Base-by-base conservation (phyloP, 768 basidiomycete genomes). In the Royoungia palumana region DNA sequence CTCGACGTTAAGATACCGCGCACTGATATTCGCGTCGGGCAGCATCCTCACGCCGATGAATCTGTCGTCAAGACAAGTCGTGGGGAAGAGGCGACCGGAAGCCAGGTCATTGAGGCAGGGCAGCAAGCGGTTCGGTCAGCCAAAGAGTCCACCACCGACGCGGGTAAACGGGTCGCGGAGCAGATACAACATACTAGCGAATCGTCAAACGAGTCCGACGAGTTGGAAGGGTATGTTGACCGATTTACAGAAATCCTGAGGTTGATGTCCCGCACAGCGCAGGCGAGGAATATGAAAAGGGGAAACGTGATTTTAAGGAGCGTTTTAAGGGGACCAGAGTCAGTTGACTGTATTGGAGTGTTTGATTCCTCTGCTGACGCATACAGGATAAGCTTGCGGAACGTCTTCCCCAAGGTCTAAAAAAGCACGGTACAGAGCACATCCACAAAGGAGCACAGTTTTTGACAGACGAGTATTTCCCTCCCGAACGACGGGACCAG, bases 401-500 rank as follows among this genome's bases (percentile, higher is more conserved):
- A 24, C 78, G 73, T 36, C 73, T 91, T 35, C 83, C 89, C 1
- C 77, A 85, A 43, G 76, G 87, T 55, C 84, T 88, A 54, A 83
- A 82, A 51, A 80, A 83, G 10, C 69, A 62, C 12, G 77, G 72
- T 0, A 65, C 73, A 28, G 79, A 85, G 7, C 72, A 83, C 12
- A 42, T 74, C 37, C 78, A 87, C 39, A 75, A 77, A 14, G 76
- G 81, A 21, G 81, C 80, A 61, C 74, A 83, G 27, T 87, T 89
- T 67, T 57, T 96, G 44, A 69, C 71, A 14, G 89, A 94, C 41
- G 89, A 94, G 34, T 87, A 86, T 57, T 94, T 96, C 76, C 94
- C 94, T 0, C 76, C 87, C 57, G 94, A 94, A 68, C 76, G 95
- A 19, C 79, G 91, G 20, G 91, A 95, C 46, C 91, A 91, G 61